Evolutionary conservation across 768 basidiomycete genomes (phyloP), one percentile per base, ranked within the genome.

Genomic region (Macrolepiota dolichaula): DNA sequence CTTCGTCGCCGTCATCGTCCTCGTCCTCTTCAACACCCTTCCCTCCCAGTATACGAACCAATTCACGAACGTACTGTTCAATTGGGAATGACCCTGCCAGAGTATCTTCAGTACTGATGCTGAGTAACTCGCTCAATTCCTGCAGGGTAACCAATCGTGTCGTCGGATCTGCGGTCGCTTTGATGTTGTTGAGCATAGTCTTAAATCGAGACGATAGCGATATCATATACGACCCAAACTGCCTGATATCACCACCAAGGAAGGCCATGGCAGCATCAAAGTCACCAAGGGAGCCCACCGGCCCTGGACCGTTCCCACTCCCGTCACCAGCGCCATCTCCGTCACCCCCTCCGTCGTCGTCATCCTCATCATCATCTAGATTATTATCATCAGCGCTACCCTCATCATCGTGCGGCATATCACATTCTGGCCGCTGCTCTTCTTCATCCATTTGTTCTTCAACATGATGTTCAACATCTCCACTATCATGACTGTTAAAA

Each of bases 61-160:
- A 82, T 72, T 97, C 96, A 66, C 88, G 86, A 32, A 96, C 92
- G 71, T 93, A 98, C 37, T 87, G 84, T 67, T 96, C 95, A 22
- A 96, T 89, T 64, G 91, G 92, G 77, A 99, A 96, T n/a, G 92
- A 96, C 44, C 94, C 94, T 9, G 93, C 91, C 50, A 99, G 79
- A 6, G 95, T 98, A 71, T 99, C 97, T 75, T 98, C 96, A 1
- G 94, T 98, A 73, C 93, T 94, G 76, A 98, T 96, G 63, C 92
- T 92, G 59, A 99, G 85, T 36, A 98, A 74, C 71, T 98, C 96
- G 76, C 92, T 94, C 55, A 97, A 83, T 69, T 99, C 96, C 70
- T 98, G 95, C 29, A 99, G 77, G 4, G 96, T 95, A 47, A 94
- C 76, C 29, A 98, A 84, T 51, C 95, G 89, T 42, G 88, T 91